Base-by-base conservation (phyloP, 208 protist species). In the Trypanosoma caninum region DNA sequence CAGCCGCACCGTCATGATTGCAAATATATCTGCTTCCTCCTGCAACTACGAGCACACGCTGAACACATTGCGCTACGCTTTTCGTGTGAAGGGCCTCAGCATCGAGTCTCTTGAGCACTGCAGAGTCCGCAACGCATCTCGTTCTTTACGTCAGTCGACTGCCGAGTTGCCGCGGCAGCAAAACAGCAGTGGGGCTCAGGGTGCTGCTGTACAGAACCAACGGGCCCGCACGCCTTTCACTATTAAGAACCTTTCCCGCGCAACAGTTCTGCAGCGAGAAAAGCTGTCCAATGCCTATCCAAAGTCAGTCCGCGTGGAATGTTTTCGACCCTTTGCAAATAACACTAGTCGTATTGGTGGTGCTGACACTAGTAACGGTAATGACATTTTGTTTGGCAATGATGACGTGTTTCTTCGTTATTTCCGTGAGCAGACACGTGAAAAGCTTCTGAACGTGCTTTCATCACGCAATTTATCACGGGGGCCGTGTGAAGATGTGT, bases 21-120 rank as follows among this genome's bases (percentile, higher is more conserved):
- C 95, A 22, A 97, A 84, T 34, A 78, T 99, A 14, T 92, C 95
- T 1, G 94, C 97, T 8, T 87, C 74, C 59, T 82, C 76, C 13
- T 37, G 56, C 3, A 92, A 85, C 28, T 84, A 76, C 51, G 98
- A 99, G 70, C 91, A 99, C 76, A 98, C 95, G 9, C 75, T 98
- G 34, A 99, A 99, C 80, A 99, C 98, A n/a, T 77, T 99, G 22
- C 88, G 97, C 14, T 99, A 98, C 69, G 97, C 97, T n/a, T 93
- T 93, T 60, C 87, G 87, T 22, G 87, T 93, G 14, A 90, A 93
- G 44, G 87, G 87, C 1, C 77, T 97, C 34, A 93, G 80, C 57
- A 59, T 90, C 11, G 59, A 65, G 9, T 69, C 47, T 37, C 53
- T 89, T 51, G 68, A 58, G 52, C 87, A 83, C 8, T 85, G 76